Conservation (phyloP, 768 basidiomycete genomes). For the Hirschioporus abietinus region DNA sequence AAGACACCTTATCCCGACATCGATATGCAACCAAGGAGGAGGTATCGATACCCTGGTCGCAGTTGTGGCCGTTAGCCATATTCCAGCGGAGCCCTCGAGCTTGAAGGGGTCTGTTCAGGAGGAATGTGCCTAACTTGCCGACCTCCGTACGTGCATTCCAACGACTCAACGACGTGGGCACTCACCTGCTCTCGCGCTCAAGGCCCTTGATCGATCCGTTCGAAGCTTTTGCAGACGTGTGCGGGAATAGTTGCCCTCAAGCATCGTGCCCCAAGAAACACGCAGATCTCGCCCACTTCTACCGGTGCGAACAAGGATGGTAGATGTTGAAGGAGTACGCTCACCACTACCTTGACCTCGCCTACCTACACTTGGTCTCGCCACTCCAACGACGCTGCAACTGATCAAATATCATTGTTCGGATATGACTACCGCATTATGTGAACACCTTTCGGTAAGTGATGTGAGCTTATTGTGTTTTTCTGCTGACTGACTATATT, state of each 20-base stretch:
- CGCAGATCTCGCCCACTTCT: neutral
- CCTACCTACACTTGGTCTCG: neutral
- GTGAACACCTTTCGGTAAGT: neutral
- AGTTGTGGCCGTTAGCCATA: neutral
- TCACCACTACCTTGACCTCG: neutral
- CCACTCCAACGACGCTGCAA: neutral
- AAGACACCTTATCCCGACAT: neutral
- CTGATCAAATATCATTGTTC: neutral
- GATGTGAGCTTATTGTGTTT: neutral
- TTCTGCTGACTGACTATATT: neutral
- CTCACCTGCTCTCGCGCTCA: neutral
- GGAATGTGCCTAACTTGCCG: neutral
- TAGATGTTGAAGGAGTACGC: neutral
- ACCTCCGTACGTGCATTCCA: neutral
- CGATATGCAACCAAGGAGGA: neutral
- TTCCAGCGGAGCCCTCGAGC: neutral
- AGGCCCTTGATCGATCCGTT: neutral
- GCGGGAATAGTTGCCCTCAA: neutral
- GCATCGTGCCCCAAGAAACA: neutral
- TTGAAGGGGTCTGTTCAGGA: neutral
- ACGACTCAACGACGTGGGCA: neutral
- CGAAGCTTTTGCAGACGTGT: neutral
- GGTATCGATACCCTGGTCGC: neutral
- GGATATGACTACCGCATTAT: neutral
- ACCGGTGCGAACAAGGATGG: neutral